phyloP scores from a whole-genome alignment of 345 rosid species.

The Noccaea caerulescens region DNA sequence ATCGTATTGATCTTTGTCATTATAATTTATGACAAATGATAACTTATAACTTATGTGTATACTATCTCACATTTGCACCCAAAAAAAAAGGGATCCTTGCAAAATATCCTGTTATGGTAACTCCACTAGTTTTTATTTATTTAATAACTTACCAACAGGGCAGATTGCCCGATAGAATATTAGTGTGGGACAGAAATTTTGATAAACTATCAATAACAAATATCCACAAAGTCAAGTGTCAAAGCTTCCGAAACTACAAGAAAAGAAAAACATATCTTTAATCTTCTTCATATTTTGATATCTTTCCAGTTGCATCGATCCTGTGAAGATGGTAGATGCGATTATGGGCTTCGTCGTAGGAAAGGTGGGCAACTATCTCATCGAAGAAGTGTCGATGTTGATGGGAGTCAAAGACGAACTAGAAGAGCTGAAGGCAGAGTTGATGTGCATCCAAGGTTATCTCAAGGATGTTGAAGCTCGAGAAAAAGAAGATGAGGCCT shows the following conservation, averaged over 20 bases:
- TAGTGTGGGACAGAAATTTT: too few relatives aligned
- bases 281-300: neutral
- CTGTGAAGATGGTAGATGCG: constrained; percentile 27
- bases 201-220: neutral
- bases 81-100: too few relatives aligned
- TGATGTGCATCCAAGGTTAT: constrained; percentile 27
- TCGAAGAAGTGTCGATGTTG: constrained; percentile 49
- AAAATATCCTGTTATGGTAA: too few relatives aligned
- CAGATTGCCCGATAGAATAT: too few relatives aligned
- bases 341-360: constrained; percentile 4
- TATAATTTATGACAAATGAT: too few relatives aligned
- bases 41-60: too few relatives aligned
- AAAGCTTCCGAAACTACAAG: neutral
- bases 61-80: too few relatives aligned
- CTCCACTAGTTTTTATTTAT: too few relatives aligned
- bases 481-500: constrained; percentile 10
- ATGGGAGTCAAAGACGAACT: constrained; percentile 29
- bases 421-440: constrained; percentile 37
- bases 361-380: constrained; percentile 43
- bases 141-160: too few relatives aligned
- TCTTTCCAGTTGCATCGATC: neutral
- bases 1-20: too few relatives aligned
- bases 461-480: constrained; percentile 30
- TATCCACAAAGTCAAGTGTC: neutral
- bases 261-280: constrained; percentile 4